Base-by-base conservation (phyloP, 441 rosid species). In the Pelargonium exstipulatum region DNA sequence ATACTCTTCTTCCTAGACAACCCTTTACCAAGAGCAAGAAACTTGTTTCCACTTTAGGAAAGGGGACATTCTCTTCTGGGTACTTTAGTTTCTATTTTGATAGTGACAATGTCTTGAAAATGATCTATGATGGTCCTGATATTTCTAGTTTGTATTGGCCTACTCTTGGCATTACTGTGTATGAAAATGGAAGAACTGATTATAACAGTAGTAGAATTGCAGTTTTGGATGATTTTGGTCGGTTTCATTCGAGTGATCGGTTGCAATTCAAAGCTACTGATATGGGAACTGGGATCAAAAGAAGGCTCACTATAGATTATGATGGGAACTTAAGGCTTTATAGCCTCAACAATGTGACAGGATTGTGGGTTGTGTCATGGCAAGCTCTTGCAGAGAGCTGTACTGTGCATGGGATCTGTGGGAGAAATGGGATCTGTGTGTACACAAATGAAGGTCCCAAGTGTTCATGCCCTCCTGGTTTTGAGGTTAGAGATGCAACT, bases 91-190 rank as follows among this genome's bases (percentile, higher is more conserved):
- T 43, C 7, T 32, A 32, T 32, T 29, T 80, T 82, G 65, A 32
- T 6, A 32, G 37, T 32, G 37, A 32, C 37, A 83, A 82, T 42
- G 81, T 81, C 9, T 29, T 86, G 51, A 69, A 65, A 64, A 26
- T 85, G 77, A 69, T 79, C 60, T 79, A 82, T 51, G 79, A 82
- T 20, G 87, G 81, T 0, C 81, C 86, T 2, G 81, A 83, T 1
- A 69, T 74, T 68, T 77, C 87, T 24, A 82, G 83, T 67, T 20
- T 83, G 9, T 83, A 82, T 46, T 82, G 87, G 90, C 87, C 89
- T 1, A 46, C 9, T 43, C 49, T n/a, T 1, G 10, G 77, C 48
- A 0, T 0, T 0, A 0, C 0, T 7, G 32, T 57, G 37, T 74
- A 46, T 6, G 3, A 0, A 35, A 76, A 73, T 9, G 69, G 71